Base-by-base conservation (phyloP, 495 filamentous ascomycete species). In the Daldinia grandis region DNA sequence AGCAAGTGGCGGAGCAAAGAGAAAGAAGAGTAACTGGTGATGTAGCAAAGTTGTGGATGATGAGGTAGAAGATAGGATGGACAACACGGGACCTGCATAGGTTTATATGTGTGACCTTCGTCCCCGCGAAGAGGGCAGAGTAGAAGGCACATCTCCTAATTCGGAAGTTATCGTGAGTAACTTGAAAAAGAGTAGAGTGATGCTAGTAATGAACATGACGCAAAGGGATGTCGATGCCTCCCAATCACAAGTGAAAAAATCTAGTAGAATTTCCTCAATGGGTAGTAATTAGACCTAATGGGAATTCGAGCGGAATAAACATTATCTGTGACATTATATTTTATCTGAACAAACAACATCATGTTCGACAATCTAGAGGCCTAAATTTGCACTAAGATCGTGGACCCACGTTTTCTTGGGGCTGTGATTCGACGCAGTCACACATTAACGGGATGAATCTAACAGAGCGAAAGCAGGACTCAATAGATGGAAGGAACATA, bases 161-260 rank as follows among this genome's bases (percentile, higher is more conserved):
- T 47, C 8, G 17, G 42, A 47, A 47, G 42, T 21, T 47, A 47
- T 47, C 42, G 42, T 47, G 42, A 47, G 42, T 47, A 47, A 47
- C 8, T 47, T 12, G 7, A 47, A 47, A 12, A 47, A 8, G 42
- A 47, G 42, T 21, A 47, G 10, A 47, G 0, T 4, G 19, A 47
- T 47, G 9, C 19, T 47, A 47, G 3, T 47, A 12, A 47, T 24
- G 42, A 4, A 21, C 42, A 47, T 47, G 42, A 47, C 42, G 8
- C 42, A 24, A 19, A 8, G 19, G 24, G 42, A 4, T 47, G 24
- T 47, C 0, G 8, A 5, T 24, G 0, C 12, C 42, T 47, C 9
- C 42, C 42, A 47, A 47, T 47, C 19, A 21, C 4, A 47, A 21
- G 42, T 19, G 19, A 1, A 1, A 10, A 24, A 21, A 2, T 4